Base-by-base conservation (phyloP, 257 asterid species). In the Osmanthus fragrans region DNA sequence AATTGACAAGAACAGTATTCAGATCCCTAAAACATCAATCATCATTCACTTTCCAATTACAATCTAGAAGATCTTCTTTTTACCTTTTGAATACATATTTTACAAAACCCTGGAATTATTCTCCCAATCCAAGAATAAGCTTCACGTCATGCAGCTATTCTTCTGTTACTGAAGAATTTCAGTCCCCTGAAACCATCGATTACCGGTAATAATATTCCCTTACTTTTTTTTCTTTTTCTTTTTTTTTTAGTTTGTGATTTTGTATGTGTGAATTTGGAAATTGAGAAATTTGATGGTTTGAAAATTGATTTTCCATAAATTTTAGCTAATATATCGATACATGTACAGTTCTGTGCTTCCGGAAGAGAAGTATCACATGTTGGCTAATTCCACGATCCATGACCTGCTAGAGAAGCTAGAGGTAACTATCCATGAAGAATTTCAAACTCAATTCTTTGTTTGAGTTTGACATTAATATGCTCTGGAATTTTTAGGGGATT, bases 321-420 rank as follows among this genome's bases (percentile, higher is more conserved):
- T 70, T 51, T 70, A 49, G 75, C 74, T 73, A 13, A 51, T 82
- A 73, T 56, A 71, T 82, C 79, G 68, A 33, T 78, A 54, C 74
- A 58, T 71, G 58, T 79, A 27, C 96, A 94, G 97, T 77, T 91
- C 92, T 27, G 19, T 80, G 76, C 83, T 94, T 85, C 86, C 82
- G 89, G 97, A 92, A 80, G 97, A 91, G 74, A 93, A 92, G 83
- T 94, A 87, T 86, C 86, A 92, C 56, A 88, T 79, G 78, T 79
- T 92, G 84, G 98, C 98, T 73, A 87, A 92, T 85, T 85, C 92
- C 34, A 90, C 97, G 12, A 91, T 94, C 75, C 93, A 92, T 82
- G 87, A 87, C 76, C 93, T 94, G 54, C 92, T 89, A 71, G 97
- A 90, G 73, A 94, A 90, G 83, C 86, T 94, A 36, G 97, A 94